These are phyloP conservation scores for Cryptococcus deneoformans DNA, from an alignment of 1,284 basidiomycete species.

Conservation along the genomic window DNA sequence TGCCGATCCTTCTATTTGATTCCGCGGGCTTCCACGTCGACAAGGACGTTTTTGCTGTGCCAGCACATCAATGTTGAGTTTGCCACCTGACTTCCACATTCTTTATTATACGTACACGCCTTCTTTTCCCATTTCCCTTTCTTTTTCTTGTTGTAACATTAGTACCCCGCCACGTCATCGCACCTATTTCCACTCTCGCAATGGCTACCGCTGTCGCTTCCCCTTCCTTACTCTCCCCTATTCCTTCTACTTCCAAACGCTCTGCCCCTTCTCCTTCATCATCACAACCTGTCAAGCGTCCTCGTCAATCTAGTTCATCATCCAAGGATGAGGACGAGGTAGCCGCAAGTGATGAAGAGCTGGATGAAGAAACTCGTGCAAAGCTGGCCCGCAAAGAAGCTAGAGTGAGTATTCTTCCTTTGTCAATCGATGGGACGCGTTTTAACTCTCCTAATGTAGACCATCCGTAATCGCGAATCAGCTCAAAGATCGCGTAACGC, in stretches of 20 bases:
- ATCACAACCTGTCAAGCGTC: not conserved
- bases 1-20: too few relatives aligned
- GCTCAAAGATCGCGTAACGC: not conserved
- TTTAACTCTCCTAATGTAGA: not conserved
- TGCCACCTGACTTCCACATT: not conserved
- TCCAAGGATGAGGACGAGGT: not conserved
- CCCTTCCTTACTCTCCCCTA: not conserved
- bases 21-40: constrained; percentile 1
- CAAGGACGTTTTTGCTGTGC: not conserved
- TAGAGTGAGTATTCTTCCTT: not conserved
- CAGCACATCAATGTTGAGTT: not conserved
- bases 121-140: not conserved
- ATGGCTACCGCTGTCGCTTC: not conserved
- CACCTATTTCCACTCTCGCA: not conserved
- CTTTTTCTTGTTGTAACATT: not conserved
- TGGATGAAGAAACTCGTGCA: not conserved
- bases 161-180: not conserved
- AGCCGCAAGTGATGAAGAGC: not conserved
- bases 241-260: not conserved
- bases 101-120: too few relatives aligned
- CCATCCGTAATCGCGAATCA: constrained; percentile 2
- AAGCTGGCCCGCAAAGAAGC: constrained; percentile 3
- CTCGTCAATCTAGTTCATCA: not conserved
- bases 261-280: not conserved
- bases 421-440: not conserved